Evolutionary conservation across 176 grass and related monocot species (phyloP).

Genomic region (Phyllostachys edulis): DNA sequence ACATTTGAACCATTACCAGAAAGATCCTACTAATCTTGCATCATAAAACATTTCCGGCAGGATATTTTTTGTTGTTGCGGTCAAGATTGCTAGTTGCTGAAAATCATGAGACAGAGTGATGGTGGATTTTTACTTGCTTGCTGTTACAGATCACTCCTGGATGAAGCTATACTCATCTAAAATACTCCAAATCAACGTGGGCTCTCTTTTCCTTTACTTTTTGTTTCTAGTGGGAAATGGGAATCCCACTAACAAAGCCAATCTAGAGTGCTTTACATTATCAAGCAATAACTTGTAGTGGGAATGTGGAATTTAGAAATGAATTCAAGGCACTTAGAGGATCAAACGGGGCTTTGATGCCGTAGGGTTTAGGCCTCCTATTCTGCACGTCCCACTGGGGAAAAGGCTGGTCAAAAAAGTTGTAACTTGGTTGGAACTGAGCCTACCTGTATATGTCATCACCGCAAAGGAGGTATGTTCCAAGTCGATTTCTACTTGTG

Average conservation of each 20-base stretch:
- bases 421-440: slow-evolving; percentile 33
- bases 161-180: slow-evolving; percentile 5
- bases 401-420: slow-evolving; percentile 26
- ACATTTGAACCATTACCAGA: slow-evolving; percentile 9
- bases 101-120: slow-evolving; percentile 21
- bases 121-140: slow-evolving; percentile 20
- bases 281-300: slow-evolving; percentile 30
- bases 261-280: slow-evolving; percentile 9
- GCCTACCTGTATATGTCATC: slow-evolving; percentile 28
- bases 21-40: neutral
- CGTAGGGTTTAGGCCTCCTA: slow-evolving; percentile 14
- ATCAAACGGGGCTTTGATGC: slow-evolving; percentile 12
- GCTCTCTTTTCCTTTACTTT: neutral
- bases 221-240: slow-evolving; percentile 34
- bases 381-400: slow-evolving; percentile 3
- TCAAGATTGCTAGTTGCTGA: slow-evolving; percentile 11
- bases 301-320: slow-evolving; percentile 28
- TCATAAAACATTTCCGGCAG: neutral
- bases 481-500: neutral
- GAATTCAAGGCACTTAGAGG: slow-evolving; percentile 18
- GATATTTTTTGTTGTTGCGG: neutral
- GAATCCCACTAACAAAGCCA: slow-evolving; percentile 41
- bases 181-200: slow-evolving; percentile 11
- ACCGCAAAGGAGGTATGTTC: neutral
- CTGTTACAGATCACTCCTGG: neutral